Evolutionary conservation across 345 rosid genomes (phyloP).

Genomic region (Brassica nigra): DNA sequence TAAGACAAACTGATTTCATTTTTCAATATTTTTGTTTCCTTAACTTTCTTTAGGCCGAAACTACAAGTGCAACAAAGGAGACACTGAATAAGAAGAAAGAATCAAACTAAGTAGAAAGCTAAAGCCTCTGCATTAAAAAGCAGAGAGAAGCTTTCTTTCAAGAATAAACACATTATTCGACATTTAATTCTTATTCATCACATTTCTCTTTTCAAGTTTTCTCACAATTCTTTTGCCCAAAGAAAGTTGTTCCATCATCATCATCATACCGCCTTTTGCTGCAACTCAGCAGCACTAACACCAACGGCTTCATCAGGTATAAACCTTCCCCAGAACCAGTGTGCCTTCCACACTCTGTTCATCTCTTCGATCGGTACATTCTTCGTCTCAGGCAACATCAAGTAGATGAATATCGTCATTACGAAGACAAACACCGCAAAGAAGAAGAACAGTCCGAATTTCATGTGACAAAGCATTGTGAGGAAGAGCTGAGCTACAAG

Average conservation of each 20-base stretch:
- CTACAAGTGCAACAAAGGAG: conserved; percentile 20
- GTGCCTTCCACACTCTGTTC: conserved; percentile 44
- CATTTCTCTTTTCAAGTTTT: conserved; percentile 5
- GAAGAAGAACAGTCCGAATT: conserved; percentile 19
- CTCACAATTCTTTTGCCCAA: background rate
- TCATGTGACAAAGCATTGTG: background rate
- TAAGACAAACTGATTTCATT: background rate
- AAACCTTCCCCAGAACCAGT: conserved; percentile 46
- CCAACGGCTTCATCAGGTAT: conserved; percentile 44
- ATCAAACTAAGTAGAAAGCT: background rate
- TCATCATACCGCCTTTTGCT: conserved; percentile 34
- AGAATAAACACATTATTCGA: background rate
- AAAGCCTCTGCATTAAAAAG: background rate
- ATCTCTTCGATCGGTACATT: conserved; percentile 47
- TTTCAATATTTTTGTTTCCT: background rate
- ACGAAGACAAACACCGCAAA: conserved; percentile 48
- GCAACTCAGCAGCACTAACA: conserved; percentile 37
- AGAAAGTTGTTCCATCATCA: background rate
- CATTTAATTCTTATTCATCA: background rate
- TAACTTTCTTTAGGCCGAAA: conserved; percentile 8
- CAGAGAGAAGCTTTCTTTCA: conserved; percentile 20
- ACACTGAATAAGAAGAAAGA: background rate
- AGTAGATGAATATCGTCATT: conserved; percentile 50
- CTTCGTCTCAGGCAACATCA: conserved; percentile 50
- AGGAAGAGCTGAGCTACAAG: background rate